A percentile compares a stretch with the other conserved stretches of the same genome.
Evolutionary conservation across 208 protist genomes (phyloP).

Genomic region (Leishmania major): DNA sequence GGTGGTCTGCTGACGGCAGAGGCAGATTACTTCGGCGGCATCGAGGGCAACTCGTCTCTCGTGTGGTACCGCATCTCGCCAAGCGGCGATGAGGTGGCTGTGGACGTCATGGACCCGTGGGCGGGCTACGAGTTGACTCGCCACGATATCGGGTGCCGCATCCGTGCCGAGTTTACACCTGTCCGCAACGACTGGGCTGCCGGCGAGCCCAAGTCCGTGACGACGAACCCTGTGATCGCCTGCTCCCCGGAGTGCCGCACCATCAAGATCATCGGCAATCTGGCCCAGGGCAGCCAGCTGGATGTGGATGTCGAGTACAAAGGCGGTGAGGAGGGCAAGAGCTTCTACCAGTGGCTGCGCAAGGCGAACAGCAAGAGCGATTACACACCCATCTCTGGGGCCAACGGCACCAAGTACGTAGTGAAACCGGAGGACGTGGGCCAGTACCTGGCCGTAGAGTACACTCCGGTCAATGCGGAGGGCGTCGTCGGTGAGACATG

Average conservation of each 20-base stretch:
- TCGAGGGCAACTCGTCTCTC: conserved; percentile 87
- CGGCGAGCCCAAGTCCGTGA: conserved; percentile 77
- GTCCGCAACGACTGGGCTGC: conserved; percentile 90
- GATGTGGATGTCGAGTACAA: conserved; percentile 84
- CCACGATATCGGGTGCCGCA: conserved; percentile 83
- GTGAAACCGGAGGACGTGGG: conserved; percentile 85
- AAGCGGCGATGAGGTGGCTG: conserved; percentile 63
- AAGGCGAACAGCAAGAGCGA: conserved; percentile 52
- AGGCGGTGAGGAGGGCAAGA: conserved; percentile 87
- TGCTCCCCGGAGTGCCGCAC: conserved; percentile 85
- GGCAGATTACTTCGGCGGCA: conserved; percentile 87
- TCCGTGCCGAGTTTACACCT: conserved; percentile 88
- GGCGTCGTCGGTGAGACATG: conserved; percentile 90
- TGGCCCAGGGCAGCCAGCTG: conserved; percentile 84
- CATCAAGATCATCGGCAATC: conserved; percentile 91
- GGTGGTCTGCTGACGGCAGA: conserved; percentile 76
- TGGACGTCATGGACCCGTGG: conserved; percentile 82
- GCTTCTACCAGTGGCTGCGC: conserved; percentile 92
- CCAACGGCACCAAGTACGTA: conserved; percentile 79
- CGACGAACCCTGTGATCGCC: conserved; percentile 61
- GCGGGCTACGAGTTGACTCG: conserved; percentile 79
- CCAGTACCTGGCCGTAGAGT: conserved; percentile 89
- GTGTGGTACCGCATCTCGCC: conserved; percentile 83
- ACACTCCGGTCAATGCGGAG: conserved; percentile 86
- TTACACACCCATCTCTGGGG: conserved; percentile 84